Percentiles rank a stretch among this genome's conserved stretches.
Conservation (phyloP, 306 rosid species). For the Hippophae tibetana region DNA sequence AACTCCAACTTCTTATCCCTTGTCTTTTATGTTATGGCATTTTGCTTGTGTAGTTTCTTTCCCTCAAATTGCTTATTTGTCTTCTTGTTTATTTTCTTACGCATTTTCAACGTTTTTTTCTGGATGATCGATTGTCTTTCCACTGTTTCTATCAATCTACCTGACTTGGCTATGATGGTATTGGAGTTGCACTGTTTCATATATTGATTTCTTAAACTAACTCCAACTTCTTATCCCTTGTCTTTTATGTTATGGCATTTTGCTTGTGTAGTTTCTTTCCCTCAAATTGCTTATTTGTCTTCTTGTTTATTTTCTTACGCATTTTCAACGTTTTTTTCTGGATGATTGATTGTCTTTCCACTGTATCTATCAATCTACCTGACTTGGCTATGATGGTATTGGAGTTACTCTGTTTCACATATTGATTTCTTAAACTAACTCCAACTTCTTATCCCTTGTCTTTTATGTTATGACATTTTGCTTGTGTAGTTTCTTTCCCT, state of each 20-base stretch:
- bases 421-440: too few species aligned
- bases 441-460: background rate
- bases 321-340: too few species aligned
- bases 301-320: too few species aligned
- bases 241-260: constrained; percentile 6
- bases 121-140: too few species aligned
- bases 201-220: background rate
- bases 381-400: constrained; percentile 65
- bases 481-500: too few species aligned
- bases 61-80: too few species aligned
- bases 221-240: background rate
- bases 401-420: constrained; percentile 2
- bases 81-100: too few species aligned
- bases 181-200: constrained; percentile 3
- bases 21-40: constrained; percentile 8
- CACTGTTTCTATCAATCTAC: constrained; percentile 45
- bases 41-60: too few species aligned
- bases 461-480: constrained; percentile 5
- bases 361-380: constrained; percentile 49
- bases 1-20: constrained; percentile 2
- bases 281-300: too few species aligned
- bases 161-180: constrained; percentile 66
- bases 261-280: too few species aligned
- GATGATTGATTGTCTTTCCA: too few species aligned
- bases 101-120: too few species aligned